Conservation (phyloP, 177 flowering plant species). For the Vitis hybrid region DNA sequence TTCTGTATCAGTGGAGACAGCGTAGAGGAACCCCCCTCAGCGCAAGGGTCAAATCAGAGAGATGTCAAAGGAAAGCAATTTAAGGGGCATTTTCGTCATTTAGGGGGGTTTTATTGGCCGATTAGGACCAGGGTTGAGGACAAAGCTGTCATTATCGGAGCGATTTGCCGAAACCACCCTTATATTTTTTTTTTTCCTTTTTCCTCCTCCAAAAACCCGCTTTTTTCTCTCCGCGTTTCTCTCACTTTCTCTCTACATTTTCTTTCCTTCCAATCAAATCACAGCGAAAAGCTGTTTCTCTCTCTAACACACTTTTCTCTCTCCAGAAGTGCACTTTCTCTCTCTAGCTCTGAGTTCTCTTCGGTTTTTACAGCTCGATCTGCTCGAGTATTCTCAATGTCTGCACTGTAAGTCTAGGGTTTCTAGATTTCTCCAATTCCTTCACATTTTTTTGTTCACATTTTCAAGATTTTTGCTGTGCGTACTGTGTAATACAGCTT, state of each 20-base stretch:
- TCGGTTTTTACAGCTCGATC: constrained; percentile 20
- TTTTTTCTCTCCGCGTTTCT: constrained; percentile 26
- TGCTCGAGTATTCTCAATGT: constrained; percentile 13
- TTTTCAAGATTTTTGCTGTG: not conserved
- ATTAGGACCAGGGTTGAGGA: constrained; percentile 2
- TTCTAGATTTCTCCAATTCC: not conserved
- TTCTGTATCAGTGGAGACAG: not conserved
- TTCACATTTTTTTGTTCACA: not conserved
- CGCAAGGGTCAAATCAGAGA: not conserved
- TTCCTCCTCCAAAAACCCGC: constrained; percentile 23
- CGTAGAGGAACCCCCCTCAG: not conserved
- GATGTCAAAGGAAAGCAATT: not conserved
- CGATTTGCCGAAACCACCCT: constrained; percentile 1
- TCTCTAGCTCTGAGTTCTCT: not conserved
- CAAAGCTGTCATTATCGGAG: constrained; percentile 28
- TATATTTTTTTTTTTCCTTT: not conserved
- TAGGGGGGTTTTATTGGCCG: not conserved
- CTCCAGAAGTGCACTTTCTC: constrained; percentile 4
- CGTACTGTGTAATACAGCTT: not conserved
- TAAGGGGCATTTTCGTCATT: not conserved
- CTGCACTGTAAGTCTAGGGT: constrained; percentile 17
- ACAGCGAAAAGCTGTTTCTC: constrained; percentile 6
- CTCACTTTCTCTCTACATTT: constrained; percentile 14
- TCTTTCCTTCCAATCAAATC: constrained; percentile 25
- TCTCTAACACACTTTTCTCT: constrained; percentile 14